Evolutionary conservation across 202 grass and related monocot species (phyloP), one percentile per base, ranked within the genome.

Genomic region (Cymbopogon flexuosus): DNA sequence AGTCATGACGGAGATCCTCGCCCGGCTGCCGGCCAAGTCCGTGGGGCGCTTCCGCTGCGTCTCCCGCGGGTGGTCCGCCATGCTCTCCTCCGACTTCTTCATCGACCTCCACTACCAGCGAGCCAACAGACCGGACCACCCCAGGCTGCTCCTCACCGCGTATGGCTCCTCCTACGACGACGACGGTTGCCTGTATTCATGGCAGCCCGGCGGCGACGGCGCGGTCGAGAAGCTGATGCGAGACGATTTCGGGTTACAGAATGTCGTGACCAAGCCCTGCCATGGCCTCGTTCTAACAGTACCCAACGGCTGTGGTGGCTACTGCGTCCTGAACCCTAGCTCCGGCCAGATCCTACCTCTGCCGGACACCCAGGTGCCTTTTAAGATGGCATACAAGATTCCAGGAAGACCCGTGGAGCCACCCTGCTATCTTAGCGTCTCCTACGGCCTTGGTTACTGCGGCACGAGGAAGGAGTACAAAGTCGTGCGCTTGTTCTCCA

Each of bases 271-370:
- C 51, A 82, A 68, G 15, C 29, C 77, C 7, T 46, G 83, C 3
- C 68, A 62, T 35, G 82, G 51, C 60, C 84, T 85, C 1, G 27
- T 87, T 2, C 77, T 78, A 11, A 8, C 49, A 8, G 18, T 58
- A 3, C 41, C 3, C 41, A 64, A 16, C 11, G 5, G 5, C 7
- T 31, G 14, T 39, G 56, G 76, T 7, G 68, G 78, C 13, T 40
- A 79, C 30, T 64, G 66, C 62, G 62, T 84, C 6, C 82, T 70
- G 78, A 84, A 88, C n/a, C 82, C 73, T 45, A 74, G 57, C n/a
- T 72, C 71, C 5, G 45, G 75, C 45, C 8, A 1, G 22, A 0
- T 16, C 16, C 16, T 52, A 6, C 0, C 0, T 52, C 49, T 52
- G 16, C 49, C 49, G 2, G 49, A 52, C 49, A 52, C 5, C 16